phyloP scores from a whole-genome alignment of 169 alveolate genomes.

The Cryptosporidium baileyi region DNA sequence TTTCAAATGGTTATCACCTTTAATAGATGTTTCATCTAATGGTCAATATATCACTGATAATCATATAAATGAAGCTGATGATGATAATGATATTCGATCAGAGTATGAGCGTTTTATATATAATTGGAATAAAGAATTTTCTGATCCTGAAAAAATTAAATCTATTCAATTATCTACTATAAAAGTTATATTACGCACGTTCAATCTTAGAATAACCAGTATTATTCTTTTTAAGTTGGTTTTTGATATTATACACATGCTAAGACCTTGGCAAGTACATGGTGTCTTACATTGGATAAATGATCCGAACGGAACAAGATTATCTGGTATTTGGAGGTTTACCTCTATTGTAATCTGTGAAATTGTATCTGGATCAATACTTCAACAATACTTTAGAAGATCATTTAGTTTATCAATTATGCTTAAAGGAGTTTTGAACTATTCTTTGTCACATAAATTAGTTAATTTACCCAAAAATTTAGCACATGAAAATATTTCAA shows the following conservation, averaged over 20 bases:
- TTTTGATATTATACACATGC: constrained; percentile 12
- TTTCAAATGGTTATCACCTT: constrained; percentile 38
- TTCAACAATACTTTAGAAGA: constrained; percentile 54
- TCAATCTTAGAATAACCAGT: neutral
- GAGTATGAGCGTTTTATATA: constrained; percentile 16
- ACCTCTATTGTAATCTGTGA: constrained; percentile 15
- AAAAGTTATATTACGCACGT: constrained; percentile 26
- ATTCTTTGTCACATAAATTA: constrained; percentile 25
- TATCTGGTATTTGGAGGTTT: constrained; percentile 14
- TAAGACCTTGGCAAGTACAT: constrained; percentile 57
- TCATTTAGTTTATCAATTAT: constrained; percentile 43
- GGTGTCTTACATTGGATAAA: constrained; percentile 26
- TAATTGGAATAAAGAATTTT: constrained; percentile 60
- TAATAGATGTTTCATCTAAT: neutral
- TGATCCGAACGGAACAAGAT: constrained; percentile 12
- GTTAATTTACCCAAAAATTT: constrained; percentile 18
- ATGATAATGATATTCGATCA: constrained; percentile 15
- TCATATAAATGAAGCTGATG: constrained; percentile 27
- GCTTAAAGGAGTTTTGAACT: constrained; percentile 61
- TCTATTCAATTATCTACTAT: constrained; percentile 13
- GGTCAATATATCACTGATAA: neutral
- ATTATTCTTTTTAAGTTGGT: neutral
- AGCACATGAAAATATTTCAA: constrained; percentile 5
- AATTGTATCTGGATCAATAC: constrained; percentile 18
- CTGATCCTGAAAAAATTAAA: neutral